Conservation (phyloP, 2,329 filamentous ascomycete species). For the Exophiala bonariae region DNA sequence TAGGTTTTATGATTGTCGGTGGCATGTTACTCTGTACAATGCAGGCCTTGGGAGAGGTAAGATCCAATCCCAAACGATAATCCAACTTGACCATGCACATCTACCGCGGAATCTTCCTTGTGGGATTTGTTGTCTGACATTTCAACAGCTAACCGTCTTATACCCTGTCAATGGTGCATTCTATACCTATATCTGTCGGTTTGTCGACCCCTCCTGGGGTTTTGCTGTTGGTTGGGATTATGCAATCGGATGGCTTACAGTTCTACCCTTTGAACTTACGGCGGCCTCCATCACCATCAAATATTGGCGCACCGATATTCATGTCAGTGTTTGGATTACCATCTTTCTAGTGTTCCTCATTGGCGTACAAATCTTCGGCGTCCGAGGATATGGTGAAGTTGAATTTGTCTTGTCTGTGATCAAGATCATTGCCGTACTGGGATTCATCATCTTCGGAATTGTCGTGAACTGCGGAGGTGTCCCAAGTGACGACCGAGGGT, state of each 20-base stretch:
- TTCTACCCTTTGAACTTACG: conserved; percentile 26
- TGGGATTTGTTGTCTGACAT: no score
- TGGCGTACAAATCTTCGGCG: conserved; percentile 75
- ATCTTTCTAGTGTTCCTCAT: conserved; percentile 73
- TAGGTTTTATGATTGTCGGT: conserved; percentile 56
- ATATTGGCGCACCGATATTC: conserved; percentile 26
- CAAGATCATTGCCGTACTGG: conserved; percentile 77
- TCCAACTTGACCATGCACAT: no score
- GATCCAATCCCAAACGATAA: no score
- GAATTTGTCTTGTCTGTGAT: conserved; percentile 79
- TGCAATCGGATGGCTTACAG: conserved; percentile 22
- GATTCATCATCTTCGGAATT: conserved; percentile 62
- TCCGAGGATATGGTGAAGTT: conserved; percentile 80
- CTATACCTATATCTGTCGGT: conserved; percentile 68
- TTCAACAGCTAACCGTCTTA: conserved; percentile 79
- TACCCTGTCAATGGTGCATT: conserved; percentile 74
- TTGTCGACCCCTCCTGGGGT: conserved; percentile 45
- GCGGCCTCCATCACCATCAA: conserved; percentile 25
- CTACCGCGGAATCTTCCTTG: no score
- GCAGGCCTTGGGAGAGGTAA: conserved; percentile 67
- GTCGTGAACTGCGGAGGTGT: conserved; percentile 75
- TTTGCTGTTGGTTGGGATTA: conserved; percentile 44
- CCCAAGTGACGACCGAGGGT: conserved; percentile 60
- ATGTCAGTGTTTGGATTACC: conserved; percentile 55
- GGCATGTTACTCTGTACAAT: conserved; percentile 54